Conservation (phyloP, 768 basidiomycete genomes). For the Inosperma sp. region DNA sequence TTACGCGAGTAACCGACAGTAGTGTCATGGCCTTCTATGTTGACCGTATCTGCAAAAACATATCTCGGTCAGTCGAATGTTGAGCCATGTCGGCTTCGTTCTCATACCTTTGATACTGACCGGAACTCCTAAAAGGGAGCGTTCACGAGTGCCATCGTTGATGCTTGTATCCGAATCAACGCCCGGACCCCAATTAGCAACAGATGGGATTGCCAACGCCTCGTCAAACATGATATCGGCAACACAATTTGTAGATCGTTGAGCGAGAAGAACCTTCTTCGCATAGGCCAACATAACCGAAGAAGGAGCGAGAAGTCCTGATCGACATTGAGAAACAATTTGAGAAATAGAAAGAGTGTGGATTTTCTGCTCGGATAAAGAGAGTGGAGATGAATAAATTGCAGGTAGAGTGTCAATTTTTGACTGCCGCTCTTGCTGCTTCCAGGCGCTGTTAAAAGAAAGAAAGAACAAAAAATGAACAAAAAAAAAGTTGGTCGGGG, state of each 20-base stretch:
- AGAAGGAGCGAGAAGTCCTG: conserved; percentile 37
- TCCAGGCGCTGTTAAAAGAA: conserved; percentile 34
- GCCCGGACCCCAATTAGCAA: conserved; percentile 37
- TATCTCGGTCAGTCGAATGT: conserved; percentile 6
- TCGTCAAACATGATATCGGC: conserved; percentile 60
- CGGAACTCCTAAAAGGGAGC: conserved; percentile 61
- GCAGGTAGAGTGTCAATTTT: conserved; percentile 39
- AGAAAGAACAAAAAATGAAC: conserved; percentile 1
- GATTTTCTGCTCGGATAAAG: conserved; percentile 41
- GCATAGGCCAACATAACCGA: conserved; percentile 48
- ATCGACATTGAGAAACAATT: conserved; percentile 42
- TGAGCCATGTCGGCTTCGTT: conserved; percentile 8
- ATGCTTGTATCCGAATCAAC: conserved; percentile 33
- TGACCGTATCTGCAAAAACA: conserved; percentile 35
- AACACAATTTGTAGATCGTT: conserved; percentile 60
- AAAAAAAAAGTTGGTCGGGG: conserved; percentile 4
- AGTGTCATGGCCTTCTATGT: conserved; percentile 55
- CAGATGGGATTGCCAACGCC: conserved; percentile 36
- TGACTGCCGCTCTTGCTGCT: conserved; percentile 42
- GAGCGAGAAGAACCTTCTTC: conserved; percentile 51
- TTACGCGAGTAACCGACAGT: conserved; percentile 58
- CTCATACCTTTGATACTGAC: conserved; percentile 59
- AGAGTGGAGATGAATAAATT: conserved; percentile 38
- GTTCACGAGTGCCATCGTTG: conserved; percentile 33
- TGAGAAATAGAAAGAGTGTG: conserved; percentile 46